Conservation (phyloP, 495 filamentous ascomycete species). For the Aspergillus baeticus region DNA sequence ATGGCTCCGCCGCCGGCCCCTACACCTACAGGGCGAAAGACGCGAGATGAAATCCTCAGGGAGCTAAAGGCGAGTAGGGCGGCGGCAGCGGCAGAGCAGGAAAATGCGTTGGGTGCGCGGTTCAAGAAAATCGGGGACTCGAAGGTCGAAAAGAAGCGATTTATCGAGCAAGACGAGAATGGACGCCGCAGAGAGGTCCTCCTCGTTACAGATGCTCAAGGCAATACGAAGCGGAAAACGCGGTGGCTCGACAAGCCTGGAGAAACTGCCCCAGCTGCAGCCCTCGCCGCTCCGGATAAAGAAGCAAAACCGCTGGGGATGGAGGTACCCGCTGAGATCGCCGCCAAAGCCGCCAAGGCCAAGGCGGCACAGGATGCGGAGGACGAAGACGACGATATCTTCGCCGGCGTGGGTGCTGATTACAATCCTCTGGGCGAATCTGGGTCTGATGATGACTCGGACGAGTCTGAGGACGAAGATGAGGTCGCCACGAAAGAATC, state of each 20-base stretch:
- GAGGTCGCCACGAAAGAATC: constrained; percentile 20
- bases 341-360: constrained; percentile 30
- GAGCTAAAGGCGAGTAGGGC: constrained; percentile 76
- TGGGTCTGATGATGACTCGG: constrained; percentile 49
- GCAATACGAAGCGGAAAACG: constrained; percentile 84
- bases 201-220: constrained; percentile 81
- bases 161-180: constrained; percentile 69
- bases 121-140: constrained; percentile 77
- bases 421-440: constrained; percentile 86
- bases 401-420: constrained; percentile 80
- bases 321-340: constrained; percentile 64
- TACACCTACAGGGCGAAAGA: constrained; percentile 61
- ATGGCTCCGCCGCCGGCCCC: constrained; percentile 61
- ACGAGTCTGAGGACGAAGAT: constrained; percentile 51
- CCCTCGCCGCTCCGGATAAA: constrained; percentile 64
- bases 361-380: constrained; percentile 35
- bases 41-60: constrained; percentile 78
- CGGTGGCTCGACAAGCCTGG: constrained; percentile 47
- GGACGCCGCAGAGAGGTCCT: constrained; percentile 75
- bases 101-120: constrained; percentile 63
- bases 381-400: constrained; percentile 71
- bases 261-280: constrained; percentile 17
- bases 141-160: constrained; percentile 57
- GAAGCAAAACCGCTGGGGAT: constrained; percentile 69
- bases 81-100: constrained; percentile 46